phyloP scores from a whole-genome alignment of 164 flowering plant genomes.

The Stephania japonica region DNA sequence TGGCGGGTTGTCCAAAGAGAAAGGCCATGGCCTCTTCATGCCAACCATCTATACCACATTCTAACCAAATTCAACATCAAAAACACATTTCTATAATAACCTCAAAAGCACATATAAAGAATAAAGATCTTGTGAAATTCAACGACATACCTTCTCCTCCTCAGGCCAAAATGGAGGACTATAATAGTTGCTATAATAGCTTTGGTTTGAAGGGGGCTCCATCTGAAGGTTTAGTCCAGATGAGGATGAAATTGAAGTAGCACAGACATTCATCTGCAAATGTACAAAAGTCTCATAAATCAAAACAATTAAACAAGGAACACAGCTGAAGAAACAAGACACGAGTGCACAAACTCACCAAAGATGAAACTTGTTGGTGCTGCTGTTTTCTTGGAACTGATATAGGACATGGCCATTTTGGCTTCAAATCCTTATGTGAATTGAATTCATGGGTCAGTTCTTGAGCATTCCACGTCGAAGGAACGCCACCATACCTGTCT shows the following conservation, averaged over 20 bases:
- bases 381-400: conserved; percentile 8
- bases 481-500: conserved; percentile 13
- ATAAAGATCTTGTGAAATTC: not conserved
- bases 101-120: not conserved
- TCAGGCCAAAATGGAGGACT: conserved; percentile 26
- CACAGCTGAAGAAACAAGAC: not conserved
- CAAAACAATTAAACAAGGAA: not conserved
- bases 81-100: conserved; percentile 8
- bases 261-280: conserved; percentile 42
- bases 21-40: conserved; percentile 61
- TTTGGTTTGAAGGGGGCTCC: conserved; percentile 99
- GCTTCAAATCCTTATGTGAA: conserved; percentile 23
- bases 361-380: conserved; percentile 16
- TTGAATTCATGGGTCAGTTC: conserved; percentile 29
- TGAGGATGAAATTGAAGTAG: conserved; percentile 36
- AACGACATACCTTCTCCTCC: conserved; percentile 47
- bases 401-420: conserved; percentile 18
- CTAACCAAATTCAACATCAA: conserved; percentile 27
- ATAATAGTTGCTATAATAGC: conserved; percentile 30
- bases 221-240: conserved; percentile 41
- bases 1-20: conserved; percentile 35
- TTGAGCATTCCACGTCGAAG: conserved; percentile 26
- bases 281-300: not conserved
- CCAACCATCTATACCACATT: conserved; percentile 49
- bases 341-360: not conserved